Percentiles rank a stretch among this genome's conserved stretches.
These are phyloP conservation scores for Coemansia sp. DNA, from an alignment of 192 early-diverging fungal species.

Conservation along the genomic window DNA sequence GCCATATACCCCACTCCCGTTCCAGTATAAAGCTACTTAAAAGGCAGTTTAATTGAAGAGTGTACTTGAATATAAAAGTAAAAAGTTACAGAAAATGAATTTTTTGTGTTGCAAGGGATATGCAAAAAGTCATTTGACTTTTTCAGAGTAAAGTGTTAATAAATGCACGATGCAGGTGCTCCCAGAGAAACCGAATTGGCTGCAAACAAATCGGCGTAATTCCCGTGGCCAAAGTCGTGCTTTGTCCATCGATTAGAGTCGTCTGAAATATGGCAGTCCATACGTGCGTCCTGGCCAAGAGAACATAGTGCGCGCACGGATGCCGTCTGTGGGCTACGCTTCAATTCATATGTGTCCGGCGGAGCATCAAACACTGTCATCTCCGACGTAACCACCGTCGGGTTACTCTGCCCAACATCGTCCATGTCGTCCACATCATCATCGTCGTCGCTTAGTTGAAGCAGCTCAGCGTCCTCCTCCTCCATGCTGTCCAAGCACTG, in stretches of 20 bases:
- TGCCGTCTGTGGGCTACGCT: conserved; percentile 25
- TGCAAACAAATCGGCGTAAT: conserved; percentile 17
- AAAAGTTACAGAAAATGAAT: not conserved
- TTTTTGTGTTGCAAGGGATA: not conserved
- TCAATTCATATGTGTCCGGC: conserved; percentile 6
- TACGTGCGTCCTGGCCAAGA: not conserved
- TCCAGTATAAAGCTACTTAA: not conserved
- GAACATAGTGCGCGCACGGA: conserved; percentile 17
- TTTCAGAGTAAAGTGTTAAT: conserved; percentile 5
- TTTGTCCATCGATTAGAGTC: not conserved
- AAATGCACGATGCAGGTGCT: conserved; percentile 14
- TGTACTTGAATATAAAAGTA: not conserved
- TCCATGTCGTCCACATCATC: conserved; percentile 11
- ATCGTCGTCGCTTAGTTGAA: conserved; percentile 4
- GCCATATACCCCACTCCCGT: too few relatives aligned
- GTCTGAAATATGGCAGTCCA: not conserved
- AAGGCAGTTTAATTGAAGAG: not conserved
- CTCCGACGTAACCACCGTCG: not conserved
- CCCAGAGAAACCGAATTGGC: not conserved
- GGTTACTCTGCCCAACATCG: not conserved
- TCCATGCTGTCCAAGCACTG: conserved; percentile 44
- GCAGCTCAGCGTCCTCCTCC: conserved; percentile 23
- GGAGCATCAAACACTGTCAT: conserved; percentile 2
- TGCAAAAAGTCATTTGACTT: not conserved
- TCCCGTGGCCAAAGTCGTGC: not conserved